Evolutionary conservation across 768 basidiomycete species (phyloP).

Genomic region (Pleurotus giganteus): DNA sequence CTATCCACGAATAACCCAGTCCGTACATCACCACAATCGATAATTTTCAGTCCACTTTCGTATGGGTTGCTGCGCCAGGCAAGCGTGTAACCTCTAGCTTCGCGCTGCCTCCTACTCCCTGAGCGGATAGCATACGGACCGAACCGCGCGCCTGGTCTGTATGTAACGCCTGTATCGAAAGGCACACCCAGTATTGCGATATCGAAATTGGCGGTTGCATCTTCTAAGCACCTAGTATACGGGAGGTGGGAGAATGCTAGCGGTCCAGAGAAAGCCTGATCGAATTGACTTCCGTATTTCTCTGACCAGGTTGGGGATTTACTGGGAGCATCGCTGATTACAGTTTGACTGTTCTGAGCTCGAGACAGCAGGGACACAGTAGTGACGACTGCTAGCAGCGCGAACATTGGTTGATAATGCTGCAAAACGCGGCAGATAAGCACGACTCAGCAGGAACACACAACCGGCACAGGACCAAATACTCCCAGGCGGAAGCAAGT

Average conservation of each 20-base stretch:
- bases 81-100: slow-evolving; percentile 58
- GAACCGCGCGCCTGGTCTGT: slow-evolving; percentile 71
- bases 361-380: background rate
- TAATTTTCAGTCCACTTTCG: slow-evolving; percentile 48
- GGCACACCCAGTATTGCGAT: slow-evolving; percentile 81
- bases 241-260: slow-evolving; percentile 82
- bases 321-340: background rate
- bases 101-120: slow-evolving; percentile 68
- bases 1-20: background rate
- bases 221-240: slow-evolving; percentile 68
- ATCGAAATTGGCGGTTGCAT: slow-evolving; percentile 54
- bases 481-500: no score
- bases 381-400: background rate
- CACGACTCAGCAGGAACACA: no score
- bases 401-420: background rate
- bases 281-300: slow-evolving; percentile 74
- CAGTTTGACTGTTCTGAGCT: background rate
- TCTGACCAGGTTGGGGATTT: slow-evolving; percentile 51
- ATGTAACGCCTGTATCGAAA: slow-evolving; percentile 71
- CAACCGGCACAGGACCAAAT: no score
- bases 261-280: slow-evolving; percentile 78
- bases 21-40: slow-evolving; percentile 84
- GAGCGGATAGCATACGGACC: slow-evolving; percentile 85
- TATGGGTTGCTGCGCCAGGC: slow-evolving; percentile 75
- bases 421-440: background rate